These are phyloP conservation scores for Dioscorea zingiberensis DNA, from an alignment of 106 monocot genomes.

Conservation along the genomic window DNA sequence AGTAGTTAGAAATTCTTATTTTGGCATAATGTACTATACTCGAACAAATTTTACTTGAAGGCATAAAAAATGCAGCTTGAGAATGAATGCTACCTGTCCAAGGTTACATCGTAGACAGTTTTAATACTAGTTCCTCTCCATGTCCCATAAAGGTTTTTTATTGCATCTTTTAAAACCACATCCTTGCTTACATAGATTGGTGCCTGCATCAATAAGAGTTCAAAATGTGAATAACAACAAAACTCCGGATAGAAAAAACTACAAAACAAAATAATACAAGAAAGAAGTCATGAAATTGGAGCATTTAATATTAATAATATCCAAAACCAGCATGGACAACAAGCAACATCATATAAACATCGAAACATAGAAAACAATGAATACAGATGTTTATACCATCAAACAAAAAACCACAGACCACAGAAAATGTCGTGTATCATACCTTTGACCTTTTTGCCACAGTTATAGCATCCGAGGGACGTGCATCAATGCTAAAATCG, in stretches of 20 bases:
- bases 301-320: no score
- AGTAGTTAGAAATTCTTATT: no score
- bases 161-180: slow-evolving; percentile 56
- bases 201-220: slow-evolving; percentile 31
- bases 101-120: slow-evolving; percentile 46
- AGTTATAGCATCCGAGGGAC: slow-evolving; percentile 67
- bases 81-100: slow-evolving; percentile 46
- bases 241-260: neutral
- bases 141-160: slow-evolving; percentile 49
- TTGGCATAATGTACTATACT: no score
- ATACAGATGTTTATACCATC: no score
- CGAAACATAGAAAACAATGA: no score
- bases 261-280: neutral
- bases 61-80: no score
- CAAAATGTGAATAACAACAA: neutral
- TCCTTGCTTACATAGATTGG: slow-evolving; percentile 68
- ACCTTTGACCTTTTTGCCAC: slow-evolving; percentile 57
- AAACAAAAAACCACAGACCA: neutral
- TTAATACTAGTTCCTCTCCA: slow-evolving; percentile 36
- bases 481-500: slow-evolving; percentile 45
- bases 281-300: neutral
- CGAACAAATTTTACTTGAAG: no score
- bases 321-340: no score
- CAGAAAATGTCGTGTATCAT: slow-evolving; percentile 2
- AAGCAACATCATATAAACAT: no score